Conservation (phyloP, 2,329 filamentous ascomycete genomes). For the Nigrograna mackinnonii region DNA sequence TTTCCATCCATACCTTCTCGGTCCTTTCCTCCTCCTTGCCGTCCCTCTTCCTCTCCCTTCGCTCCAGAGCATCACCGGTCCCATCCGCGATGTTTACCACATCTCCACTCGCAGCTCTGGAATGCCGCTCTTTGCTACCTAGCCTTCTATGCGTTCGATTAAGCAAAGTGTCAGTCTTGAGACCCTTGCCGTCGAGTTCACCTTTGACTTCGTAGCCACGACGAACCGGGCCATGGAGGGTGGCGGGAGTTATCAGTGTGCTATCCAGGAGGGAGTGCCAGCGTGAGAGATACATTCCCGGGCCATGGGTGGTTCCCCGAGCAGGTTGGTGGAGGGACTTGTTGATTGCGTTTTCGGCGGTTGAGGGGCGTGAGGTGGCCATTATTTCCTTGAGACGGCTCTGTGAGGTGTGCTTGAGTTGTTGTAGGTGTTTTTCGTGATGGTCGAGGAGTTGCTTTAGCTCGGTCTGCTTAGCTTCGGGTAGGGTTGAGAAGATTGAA, state of each 20-base stretch:
- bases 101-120: neutral
- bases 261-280: slow-evolving; percentile 74
- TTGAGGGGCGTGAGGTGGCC: slow-evolving; percentile 8
- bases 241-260: slow-evolving; percentile 69
- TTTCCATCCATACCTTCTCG: slow-evolving; percentile 29
- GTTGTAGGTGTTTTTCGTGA: slow-evolving; percentile 63
- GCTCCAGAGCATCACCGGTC: slow-evolving; percentile 26
- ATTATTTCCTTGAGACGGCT: slow-evolving; percentile 63
- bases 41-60: slow-evolving; percentile 33
- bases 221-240: slow-evolving; percentile 56
- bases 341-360: slow-evolving; percentile 1
- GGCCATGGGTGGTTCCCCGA: slow-evolving; percentile 57
- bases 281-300: slow-evolving; percentile 71
- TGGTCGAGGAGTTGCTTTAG: slow-evolving; percentile 60
- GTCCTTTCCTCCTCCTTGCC: slow-evolving; percentile 33
- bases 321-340: neutral
- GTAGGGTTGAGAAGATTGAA: slow-evolving; percentile 51
- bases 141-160: slow-evolving; percentile 7
- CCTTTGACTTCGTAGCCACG: slow-evolving; percentile 43
- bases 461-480: slow-evolving; percentile 47
- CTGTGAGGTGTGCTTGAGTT: slow-evolving; percentile 58
- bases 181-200: slow-evolving; percentile 36
- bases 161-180: slow-evolving; percentile 24
- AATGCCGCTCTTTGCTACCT: neutral
- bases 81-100: slow-evolving; percentile 21